Percentiles rank a stretch among this genome's conserved stretches.
Evolutionary conservation across 257 asterid species (phyloP).

Genomic region (Forsythia suspensa): DNA sequence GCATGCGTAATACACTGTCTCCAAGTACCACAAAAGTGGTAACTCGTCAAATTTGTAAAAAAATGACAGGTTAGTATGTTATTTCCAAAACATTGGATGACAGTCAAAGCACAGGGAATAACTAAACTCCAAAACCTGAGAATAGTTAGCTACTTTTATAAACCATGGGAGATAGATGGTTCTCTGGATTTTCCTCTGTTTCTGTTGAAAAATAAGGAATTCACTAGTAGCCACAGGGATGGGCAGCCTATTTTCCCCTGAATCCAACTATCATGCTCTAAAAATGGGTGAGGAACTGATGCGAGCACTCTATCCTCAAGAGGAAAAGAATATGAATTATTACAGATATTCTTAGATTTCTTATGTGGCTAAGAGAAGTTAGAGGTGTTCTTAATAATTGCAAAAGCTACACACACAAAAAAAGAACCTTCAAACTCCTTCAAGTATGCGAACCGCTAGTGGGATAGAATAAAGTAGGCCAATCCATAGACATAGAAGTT

Average conservation of each 20-base stretch:
- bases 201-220: not conserved
- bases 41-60: not conserved
- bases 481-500: too few species aligned
- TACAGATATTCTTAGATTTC: not conserved
- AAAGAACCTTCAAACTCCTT: not conserved
- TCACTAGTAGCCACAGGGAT: not conserved
- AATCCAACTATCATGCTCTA: not conserved
- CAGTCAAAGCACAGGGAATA: not conserved
- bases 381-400: not conserved
- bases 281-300: not conserved
- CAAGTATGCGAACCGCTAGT: not conserved
- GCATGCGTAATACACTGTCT: not conserved
- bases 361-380: not conserved
- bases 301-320: not conserved
- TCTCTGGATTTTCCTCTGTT: not conserved
- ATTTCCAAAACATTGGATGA: not conserved
- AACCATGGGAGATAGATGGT: not conserved
- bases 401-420: not conserved
- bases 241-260: not conserved
- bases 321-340: not conserved
- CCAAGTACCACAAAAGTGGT: not conserved
- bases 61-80: not conserved
- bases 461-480: not conserved
- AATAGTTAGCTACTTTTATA: not conserved
- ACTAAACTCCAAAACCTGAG: not conserved